Base-by-base conservation (phyloP, 352 stramenopile species). In the Phytophthora europaea region DNA sequence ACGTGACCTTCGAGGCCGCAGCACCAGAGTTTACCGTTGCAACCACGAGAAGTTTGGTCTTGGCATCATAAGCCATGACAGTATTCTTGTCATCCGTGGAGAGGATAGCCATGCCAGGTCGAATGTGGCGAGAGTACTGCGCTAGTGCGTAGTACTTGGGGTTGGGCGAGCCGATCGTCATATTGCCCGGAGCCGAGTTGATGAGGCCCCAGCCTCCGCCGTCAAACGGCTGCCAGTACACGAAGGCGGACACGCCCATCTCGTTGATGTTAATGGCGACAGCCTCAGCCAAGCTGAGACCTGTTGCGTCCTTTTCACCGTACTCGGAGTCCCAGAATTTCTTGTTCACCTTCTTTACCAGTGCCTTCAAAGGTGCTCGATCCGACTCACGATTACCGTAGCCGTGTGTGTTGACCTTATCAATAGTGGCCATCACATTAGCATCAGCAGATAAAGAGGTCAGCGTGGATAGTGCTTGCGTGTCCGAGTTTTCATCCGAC, bases 271-370 rank as follows among this genome's bases (percentile, higher is more conserved):
- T 80, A 20, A 82, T 76, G 0, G 67, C 78, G 50, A 88, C 80
- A 2, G 78, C 82, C 69, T 85, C 75, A 48, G 73, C 81, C 57
- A 88, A 74, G 38, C 60, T 86, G 9, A 85, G 52, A 15, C 78
- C 81, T 6, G 73, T 73, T 16, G 56, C 78, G 53, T 88, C 81
- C 33, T 64, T 71, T 48, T 88, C 81, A 12, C 79, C 79, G 61
- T 88, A 83, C 67, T 88, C 81, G 2, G 81, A 88, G 57, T 88
- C 78, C 79, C 81, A 88, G 6, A 88, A 61, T 34, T 64, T 75
- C 60, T 83, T 88, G 20, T 65, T 61, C 4, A 76, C 54, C 10
- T 71, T 67, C 52, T 55, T 63, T 28, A 58, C 61, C 2, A 88
- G 60, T 7, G 67, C 62, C 20, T 73, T 78, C 20, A 88, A 61